Percentiles rank a stretch among this genome's conserved stretches.
phyloP scores from a whole-genome alignment of 768 basidiomycete genomes.

The Clathrus columnatus region DNA sequence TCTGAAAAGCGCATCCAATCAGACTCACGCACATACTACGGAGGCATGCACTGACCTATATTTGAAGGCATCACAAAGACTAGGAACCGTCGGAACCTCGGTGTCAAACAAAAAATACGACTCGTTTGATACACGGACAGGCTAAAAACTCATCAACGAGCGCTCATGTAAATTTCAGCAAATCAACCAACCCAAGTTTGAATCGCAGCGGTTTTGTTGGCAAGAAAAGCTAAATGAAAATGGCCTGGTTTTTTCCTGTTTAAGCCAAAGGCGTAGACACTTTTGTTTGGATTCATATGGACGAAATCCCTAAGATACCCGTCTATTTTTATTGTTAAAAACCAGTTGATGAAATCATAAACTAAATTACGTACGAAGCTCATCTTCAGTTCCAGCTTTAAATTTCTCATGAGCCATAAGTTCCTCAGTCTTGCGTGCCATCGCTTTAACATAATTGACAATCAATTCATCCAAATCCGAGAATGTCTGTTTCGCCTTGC shows the following conservation, averaged over 20 bases:
- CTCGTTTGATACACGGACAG: constrained; percentile 78
- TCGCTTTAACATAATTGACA: constrained; percentile 92
- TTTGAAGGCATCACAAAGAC: constrained; percentile 97
- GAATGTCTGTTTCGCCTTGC: constrained; percentile 56
- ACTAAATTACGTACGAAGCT: constrained; percentile 63
- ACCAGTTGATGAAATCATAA: neutral
- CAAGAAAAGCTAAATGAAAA: constrained; percentile 87
- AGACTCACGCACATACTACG: neutral
- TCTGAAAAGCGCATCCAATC: constrained; percentile 26
- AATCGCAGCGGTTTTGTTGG: constrained; percentile 82
- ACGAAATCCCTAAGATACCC: constrained; percentile 82
- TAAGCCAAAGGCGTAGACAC: constrained; percentile 91
- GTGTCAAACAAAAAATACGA: constrained; percentile 88
- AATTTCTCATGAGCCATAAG: constrained; percentile 94
- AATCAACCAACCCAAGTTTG: constrained; percentile 77
- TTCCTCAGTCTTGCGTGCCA: constrained; percentile 88
- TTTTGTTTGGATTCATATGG: constrained; percentile 87
- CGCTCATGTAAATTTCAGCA: neutral
- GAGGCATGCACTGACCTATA: constrained; percentile 38
- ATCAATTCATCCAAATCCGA: constrained; percentile 94
- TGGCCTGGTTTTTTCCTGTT: constrained; percentile 88
- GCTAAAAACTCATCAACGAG: constrained; percentile 32
- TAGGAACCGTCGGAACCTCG: constrained; percentile 82
- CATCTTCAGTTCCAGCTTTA: constrained; percentile 79
- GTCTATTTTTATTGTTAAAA: constrained; percentile 38